Evolutionary conservation across 352 stramenopile genomes (phyloP).

Genomic region (Blastocystis sp.): DNA sequence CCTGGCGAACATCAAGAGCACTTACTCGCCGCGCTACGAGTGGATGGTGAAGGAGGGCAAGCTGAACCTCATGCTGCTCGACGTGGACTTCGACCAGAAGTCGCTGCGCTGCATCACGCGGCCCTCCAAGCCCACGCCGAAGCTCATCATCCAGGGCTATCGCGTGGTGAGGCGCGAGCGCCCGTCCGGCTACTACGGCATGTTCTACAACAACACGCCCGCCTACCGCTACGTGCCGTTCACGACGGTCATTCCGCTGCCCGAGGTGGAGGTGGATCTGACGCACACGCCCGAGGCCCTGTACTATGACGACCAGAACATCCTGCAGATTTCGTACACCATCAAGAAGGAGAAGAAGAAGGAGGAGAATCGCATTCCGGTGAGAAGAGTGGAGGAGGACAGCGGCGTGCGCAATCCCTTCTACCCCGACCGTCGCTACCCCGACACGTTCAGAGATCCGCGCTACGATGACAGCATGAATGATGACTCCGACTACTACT

Average conservation of each 20-base stretch:
- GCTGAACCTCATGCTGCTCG: conserved; percentile 53
- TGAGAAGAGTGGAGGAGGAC: not conserved
- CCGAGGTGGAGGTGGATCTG: conserved; percentile 37
- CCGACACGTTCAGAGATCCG: not conserved
- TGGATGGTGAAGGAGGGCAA: conserved; percentile 41
- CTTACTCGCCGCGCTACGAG: conserved; percentile 47
- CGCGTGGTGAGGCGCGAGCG: conserved; percentile 9
- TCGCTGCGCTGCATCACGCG: conserved; percentile 53
- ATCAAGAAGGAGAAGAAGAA: not conserved
- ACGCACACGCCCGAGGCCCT: not conserved
- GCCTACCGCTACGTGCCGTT: conserved; percentile 40
- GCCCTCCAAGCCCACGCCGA: conserved; percentile 31
- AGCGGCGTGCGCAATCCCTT: conserved; percentile 26
- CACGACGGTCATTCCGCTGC: conserved; percentile 55
- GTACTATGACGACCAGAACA: conserved; percentile 61
- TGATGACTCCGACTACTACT: not conserved
- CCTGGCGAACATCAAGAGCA: not conserved
- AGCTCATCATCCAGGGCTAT: conserved; percentile 59
- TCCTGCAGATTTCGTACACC: conserved; percentile 54
- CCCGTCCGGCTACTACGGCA: conserved; percentile 20
- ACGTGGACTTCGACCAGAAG: conserved; percentile 60
- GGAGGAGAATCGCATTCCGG: not conserved
- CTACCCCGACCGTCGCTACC: not conserved
- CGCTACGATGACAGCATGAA: conserved; percentile 15
- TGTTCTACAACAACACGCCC: conserved; percentile 37